Percentiles rank a stretch among this genome's conserved stretches.
These are phyloP conservation scores for Pythium aphanidermatum DNA, from an alignment of 352 stramenopile genomes.

Conservation along the genomic window DNA sequence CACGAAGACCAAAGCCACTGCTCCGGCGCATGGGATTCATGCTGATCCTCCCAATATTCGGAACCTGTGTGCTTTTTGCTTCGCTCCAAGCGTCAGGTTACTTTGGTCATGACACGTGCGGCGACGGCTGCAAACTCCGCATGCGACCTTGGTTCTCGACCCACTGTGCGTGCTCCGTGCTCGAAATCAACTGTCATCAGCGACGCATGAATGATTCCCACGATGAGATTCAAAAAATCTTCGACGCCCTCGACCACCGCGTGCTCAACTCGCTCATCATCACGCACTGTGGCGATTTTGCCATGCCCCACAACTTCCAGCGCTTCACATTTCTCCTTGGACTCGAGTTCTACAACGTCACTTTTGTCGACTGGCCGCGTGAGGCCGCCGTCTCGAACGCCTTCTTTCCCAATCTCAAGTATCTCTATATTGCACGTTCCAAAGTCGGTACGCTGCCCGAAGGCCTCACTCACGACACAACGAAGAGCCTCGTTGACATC, in stretches of 20 bases:
- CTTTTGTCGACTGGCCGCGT: constrained; percentile 23
- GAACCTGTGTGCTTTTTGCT: constrained; percentile 23
- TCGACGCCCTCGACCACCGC: constrained; percentile 21
- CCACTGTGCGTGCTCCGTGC: constrained; percentile 34
- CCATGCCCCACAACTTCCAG: constrained; percentile 22
- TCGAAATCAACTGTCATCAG: constrained; percentile 38
- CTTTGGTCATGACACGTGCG: constrained; percentile 21
- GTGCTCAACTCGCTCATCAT: constrained; percentile 44
- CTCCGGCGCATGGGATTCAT: not conserved
- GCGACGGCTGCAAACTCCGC: constrained; percentile 27
- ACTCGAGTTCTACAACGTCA: constrained; percentile 46
- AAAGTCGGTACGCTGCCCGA: constrained; percentile 21
- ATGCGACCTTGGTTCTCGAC: constrained; percentile 40
- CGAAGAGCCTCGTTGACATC: constrained; percentile 25
- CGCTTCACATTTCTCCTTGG: constrained; percentile 25
- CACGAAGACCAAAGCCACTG: not conserved
- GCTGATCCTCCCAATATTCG: constrained; percentile 21
- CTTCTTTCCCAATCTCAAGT: constrained; percentile 19
- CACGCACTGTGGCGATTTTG: constrained; percentile 28
- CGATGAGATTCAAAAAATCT: constrained; percentile 15
- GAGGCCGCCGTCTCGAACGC: constrained; percentile 20
- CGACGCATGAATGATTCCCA: constrained; percentile 20
- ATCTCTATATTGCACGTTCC: constrained; percentile 29
- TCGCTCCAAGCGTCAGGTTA: constrained; percentile 27
- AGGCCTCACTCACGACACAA: constrained; percentile 26